Percentiles rank a stretch among this genome's conserved stretches.
phyloP scores from a whole-genome alignment of 129 eudicot genomes.

The Tagetes patula region DNA sequence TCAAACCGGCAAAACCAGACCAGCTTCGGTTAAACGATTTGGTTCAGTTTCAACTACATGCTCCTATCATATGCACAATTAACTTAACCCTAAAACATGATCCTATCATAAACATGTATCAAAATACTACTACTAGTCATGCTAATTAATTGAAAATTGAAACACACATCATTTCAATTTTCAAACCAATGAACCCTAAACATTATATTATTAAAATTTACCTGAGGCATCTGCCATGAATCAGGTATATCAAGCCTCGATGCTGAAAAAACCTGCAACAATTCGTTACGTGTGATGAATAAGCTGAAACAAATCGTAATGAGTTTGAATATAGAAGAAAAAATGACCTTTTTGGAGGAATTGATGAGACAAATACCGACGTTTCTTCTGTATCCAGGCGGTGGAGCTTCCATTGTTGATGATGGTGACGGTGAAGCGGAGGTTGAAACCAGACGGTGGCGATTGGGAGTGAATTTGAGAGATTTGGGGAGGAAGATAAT shows the following conservation, averaged over 20 bases:
- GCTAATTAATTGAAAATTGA: conserved; percentile 8
- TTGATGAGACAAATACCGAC: conserved; percentile 90
- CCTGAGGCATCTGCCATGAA: conserved; percentile 99
- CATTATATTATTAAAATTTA: conserved; percentile 14
- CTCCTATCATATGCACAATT: neutral
- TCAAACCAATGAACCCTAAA: neutral
- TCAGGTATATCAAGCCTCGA: conserved; percentile 92
- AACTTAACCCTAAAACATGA: neutral
- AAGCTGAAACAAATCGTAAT: conserved; percentile 1
- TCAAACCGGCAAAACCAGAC: no score
- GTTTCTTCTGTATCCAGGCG: conserved; percentile 74
- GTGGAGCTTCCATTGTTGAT: conserved; percentile 76
- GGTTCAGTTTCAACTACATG: no score
- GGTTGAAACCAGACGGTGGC: conserved; percentile 20
- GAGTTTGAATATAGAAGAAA: neutral
- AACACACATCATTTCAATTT: neutral
- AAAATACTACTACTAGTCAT: neutral
- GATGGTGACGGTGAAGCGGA: conserved; percentile 27
- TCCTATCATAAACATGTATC: neutral
- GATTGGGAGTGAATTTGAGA: conserved; percentile 29
- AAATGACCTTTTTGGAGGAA: conserved; percentile 61
- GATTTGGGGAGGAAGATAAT: conserved; percentile 23
- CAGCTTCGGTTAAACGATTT: no score
- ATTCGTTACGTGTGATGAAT: neutral
- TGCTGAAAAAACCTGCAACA: conserved; percentile 75